Conservation (phyloP, 1,284 basidiomycete species). For the Agroathelia rolfsii region DNA sequence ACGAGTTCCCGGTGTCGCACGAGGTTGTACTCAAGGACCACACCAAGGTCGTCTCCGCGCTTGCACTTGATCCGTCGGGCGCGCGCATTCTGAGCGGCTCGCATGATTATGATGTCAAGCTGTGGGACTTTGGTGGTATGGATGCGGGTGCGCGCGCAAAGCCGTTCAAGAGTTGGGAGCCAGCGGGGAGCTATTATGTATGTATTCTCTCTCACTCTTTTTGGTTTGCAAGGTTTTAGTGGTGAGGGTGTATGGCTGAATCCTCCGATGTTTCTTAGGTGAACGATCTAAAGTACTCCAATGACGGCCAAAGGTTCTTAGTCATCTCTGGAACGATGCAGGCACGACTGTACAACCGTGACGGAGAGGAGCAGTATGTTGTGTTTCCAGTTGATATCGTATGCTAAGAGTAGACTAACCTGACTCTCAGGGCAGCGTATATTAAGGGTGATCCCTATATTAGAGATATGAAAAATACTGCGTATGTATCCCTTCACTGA, state of each 20-base stretch:
- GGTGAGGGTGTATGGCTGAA: constrained; percentile 9
- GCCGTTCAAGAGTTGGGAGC: constrained; percentile 95
- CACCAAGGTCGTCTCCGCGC: constrained; percentile 86
- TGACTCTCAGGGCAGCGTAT: constrained; percentile 65
- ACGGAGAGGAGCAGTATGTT: constrained; percentile 83
- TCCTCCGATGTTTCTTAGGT: constrained; percentile 40
- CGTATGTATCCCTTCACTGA: constrained; percentile 38
- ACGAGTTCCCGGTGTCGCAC: constrained; percentile 78
- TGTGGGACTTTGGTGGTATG: constrained; percentile 99
- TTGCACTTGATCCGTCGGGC: constrained; percentile 88
- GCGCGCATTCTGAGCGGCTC: constrained; percentile 86
- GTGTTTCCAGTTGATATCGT: constrained; percentile 10
- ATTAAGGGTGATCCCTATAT: constrained; percentile 97
- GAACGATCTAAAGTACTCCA: constrained; percentile 81
- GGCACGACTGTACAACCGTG: constrained; percentile 81
- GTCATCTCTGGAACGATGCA: constrained; percentile 84
- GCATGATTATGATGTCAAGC: constrained; percentile 93
- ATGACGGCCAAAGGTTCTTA: constrained; percentile 77
- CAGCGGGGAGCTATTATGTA: constrained; percentile 87
- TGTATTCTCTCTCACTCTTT: constrained; percentile 21
- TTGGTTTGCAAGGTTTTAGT: constrained; percentile 9
- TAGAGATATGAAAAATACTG: constrained; percentile 95
- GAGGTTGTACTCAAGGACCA: constrained; percentile 90
- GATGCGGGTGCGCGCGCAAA: constrained; percentile 70
- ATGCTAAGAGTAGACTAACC: constrained; percentile 33